Base-by-base conservation (phyloP, 768 basidiomycete species). In the Dioszegia hungarica region DNA sequence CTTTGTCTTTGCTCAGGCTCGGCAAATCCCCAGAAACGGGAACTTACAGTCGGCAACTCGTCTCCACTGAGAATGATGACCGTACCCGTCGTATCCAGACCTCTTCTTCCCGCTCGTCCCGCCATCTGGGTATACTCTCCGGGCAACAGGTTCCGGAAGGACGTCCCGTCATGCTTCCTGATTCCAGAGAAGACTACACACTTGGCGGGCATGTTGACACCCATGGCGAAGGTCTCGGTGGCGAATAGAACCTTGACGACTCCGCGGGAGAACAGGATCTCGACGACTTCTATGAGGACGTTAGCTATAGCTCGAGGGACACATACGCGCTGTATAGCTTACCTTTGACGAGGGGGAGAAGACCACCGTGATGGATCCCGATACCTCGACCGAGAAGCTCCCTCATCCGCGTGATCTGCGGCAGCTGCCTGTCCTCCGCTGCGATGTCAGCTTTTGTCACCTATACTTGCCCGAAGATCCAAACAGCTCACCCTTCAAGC, bases 201-300 rank as follows among this genome's bases (percentile, higher is more conserved):
- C 80, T 85, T 88, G 2, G 95, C 90, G 19, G 95, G 95, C 95
- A 99, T 99, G 77, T 99, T 99, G 53, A 99, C 95, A 46, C 95
- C 95, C 94, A 99, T 98, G 0, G 94, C 94, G 74, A 99, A 99
- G 0, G 95, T 99, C 78, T 99, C 95, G 4, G 95, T 99, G 1
- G 95, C 95, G 73, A 99, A 99, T 6, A 99, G 79, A 20, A 95
- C 84, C 77, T 97, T 98, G 59, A 99, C 93, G 47, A 98, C 79
- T 17, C 95, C 95, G 40, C 91, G 84, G 9, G 92, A 89, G 74
- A 99, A 99, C 17, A 99, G 80, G 38, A 98, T 87, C 75, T 99
- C 95, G 8, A 98, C 93, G 20, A 97, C 85, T 89, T 95, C 57
- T 62, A 41, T 1, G 29, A 60, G 19, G 27, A 25, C n/a, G 31